Conservation (phyloP, 2,329 filamentous ascomycete genomes). For the Talaromyces sp. region DNA sequence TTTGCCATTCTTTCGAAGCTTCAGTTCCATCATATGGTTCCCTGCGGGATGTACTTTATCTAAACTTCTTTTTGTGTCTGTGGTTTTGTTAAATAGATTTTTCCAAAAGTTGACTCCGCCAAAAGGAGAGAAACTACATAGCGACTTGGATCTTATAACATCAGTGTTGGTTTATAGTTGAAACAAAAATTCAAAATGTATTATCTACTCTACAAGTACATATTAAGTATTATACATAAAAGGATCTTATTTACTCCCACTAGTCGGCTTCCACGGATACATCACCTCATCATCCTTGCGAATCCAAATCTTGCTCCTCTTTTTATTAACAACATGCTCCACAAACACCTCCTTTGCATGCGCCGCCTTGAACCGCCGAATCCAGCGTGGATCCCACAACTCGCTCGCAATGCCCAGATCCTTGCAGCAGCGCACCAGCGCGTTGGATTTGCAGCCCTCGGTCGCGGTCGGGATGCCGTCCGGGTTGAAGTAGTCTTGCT, state of each 20-base stretch:
- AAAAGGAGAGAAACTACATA: neutral
- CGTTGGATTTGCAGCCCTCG: constrained; percentile 96
- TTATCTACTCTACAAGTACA: neutral
- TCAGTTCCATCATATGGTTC: neutral
- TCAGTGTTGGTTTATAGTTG: neutral
- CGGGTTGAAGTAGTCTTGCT: constrained; percentile 86
- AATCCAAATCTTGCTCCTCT: constrained; percentile 80
- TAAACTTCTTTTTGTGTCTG: neutral
- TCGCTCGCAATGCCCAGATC: constrained; percentile 92
- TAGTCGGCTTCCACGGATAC: constrained; percentile 56
- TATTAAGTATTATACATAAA: neutral
- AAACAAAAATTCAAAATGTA: too few species aligned
- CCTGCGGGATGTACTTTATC: neutral
- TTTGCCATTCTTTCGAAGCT: neutral
- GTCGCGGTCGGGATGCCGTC: constrained; percentile 90
- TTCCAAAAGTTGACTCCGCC: neutral
- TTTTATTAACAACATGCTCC: constrained; percentile 81
- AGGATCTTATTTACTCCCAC: constrained; percentile 11
- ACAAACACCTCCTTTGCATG: constrained; percentile 78
- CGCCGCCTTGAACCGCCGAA: constrained; percentile 71
- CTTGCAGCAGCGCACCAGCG: constrained; percentile 96
- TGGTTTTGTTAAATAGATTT: neutral
- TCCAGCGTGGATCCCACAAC: constrained; percentile 91
- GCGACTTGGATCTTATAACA: neutral
- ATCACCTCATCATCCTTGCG: constrained; percentile 73